These are phyloP conservation scores for Litchi chinensis DNA, from an alignment of 345 rosid genomes.

Conservation along the genomic window DNA sequence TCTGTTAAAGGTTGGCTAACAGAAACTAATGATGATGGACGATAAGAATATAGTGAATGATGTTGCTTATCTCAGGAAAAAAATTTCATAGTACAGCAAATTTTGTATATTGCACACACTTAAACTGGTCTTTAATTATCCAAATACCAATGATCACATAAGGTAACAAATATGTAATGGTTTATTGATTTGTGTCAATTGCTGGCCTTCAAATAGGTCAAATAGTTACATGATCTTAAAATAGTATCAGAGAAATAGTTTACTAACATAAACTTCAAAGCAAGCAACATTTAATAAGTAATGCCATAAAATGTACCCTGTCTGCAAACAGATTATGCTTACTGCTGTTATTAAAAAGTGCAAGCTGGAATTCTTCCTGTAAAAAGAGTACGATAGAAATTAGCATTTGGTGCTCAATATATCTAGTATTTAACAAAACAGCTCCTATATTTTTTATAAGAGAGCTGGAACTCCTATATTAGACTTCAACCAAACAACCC, in stretches of 20 bases:
- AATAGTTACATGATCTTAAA: neutral
- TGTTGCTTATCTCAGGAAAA: neutral
- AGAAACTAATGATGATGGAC: neutral
- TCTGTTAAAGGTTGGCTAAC: neutral
- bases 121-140: neutral
- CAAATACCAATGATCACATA: neutral
- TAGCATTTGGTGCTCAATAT: neutral
- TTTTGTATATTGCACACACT: neutral
- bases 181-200: neutral
- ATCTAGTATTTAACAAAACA: neutral
- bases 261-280: neutral
- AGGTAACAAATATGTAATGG: neutral
- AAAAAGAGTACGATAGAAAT: neutral
- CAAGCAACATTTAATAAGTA: neutral
- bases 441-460: neutral
- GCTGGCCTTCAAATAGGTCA: neutral
- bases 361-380: conserved; percentile 62
- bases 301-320: conserved; percentile 41
- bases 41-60: neutral
- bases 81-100: neutral
- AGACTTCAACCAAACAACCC: conserved; percentile 4
- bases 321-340: conserved; percentile 57
- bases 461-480: neutral
- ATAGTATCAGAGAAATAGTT: neutral
- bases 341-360: conserved; percentile 46